A percentile compares a stretch with the other conserved stretches of the same genome.
Conservation (phyloP, 495 filamentous ascomycete species). For the Aspergillus olivimuriae region DNA sequence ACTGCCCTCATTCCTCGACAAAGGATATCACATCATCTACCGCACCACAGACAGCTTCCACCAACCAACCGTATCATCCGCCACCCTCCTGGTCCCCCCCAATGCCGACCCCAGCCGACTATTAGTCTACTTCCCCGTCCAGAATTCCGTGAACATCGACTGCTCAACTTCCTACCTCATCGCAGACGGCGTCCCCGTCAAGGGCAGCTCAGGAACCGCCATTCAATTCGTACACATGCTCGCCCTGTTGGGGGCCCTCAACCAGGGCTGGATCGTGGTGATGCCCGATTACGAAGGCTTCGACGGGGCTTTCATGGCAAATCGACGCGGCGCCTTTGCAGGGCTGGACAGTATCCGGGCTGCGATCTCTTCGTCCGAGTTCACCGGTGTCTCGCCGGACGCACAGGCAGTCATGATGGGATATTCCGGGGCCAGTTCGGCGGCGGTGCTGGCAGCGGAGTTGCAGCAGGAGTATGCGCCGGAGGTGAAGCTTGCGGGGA, state of each 20-base stretch:
- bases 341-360: slow-evolving; percentile 2
- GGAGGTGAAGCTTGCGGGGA: slow-evolving; percentile 1
- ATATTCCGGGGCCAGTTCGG: not conserved
- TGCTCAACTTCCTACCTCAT: not conserved
- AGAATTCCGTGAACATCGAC: slow-evolving; percentile 1
- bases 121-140: not conserved
- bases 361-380: not conserved
- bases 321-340: slow-evolving; percentile 1
- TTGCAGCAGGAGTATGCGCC: not conserved
- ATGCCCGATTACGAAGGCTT: slow-evolving; percentile 3
- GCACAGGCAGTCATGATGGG: slow-evolving; percentile 1
- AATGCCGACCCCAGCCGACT: not conserved
- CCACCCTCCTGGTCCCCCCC: slow-evolving; percentile 1
- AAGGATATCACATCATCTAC: slow-evolving; percentile 3
- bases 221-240: not conserved
- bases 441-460: slow-evolving; percentile 1
- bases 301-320: not conserved
- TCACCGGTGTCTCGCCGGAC: not conserved
- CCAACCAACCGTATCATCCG: not conserved
- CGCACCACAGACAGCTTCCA: slow-evolving; percentile 2
- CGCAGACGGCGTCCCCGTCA: not conserved
- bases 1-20: not conserved
- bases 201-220: not conserved
- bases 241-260: not conserved
- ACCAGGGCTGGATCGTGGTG: slow-evolving; percentile 1